Conservation (phyloP, 176 grass and related monocot species). For the Hyparrhenia diplandra region DNA sequence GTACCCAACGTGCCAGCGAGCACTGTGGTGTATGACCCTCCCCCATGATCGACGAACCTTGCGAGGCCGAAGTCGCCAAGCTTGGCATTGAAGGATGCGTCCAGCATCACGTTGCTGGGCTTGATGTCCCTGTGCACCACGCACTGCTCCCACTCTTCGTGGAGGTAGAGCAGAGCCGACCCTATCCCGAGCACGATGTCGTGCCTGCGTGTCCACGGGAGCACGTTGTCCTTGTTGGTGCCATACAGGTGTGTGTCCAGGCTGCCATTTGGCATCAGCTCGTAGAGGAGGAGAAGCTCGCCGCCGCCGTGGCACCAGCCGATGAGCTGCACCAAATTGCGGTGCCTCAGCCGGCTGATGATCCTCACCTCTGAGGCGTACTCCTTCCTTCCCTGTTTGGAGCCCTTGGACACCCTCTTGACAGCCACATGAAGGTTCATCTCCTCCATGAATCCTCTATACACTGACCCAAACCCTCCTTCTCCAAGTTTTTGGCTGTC, state of each 20-base stretch:
- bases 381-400: too few relatives aligned
- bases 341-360: too few relatives aligned
- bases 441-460: too few relatives aligned
- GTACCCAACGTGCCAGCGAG: too few relatives aligned
- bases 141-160: slow-evolving; percentile 40
- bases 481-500: too few relatives aligned
- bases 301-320: slow-evolving; percentile 63
- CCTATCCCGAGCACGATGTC: slow-evolving; percentile 7
- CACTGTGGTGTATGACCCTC: too few relatives aligned
- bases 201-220: neutral
- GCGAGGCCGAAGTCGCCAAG: slow-evolving; percentile 41
- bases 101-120: slow-evolving; percentile 39
- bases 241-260: slow-evolving; percentile 30
- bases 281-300: slow-evolving; percentile 41
- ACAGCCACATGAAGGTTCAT: too few relatives aligned
- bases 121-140: slow-evolving; percentile 37
- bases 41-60: slow-evolving; percentile 9
- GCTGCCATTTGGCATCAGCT: slow-evolving; percentile 52
- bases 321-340: neutral
- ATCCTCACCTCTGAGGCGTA: too few relatives aligned
- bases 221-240: too few relatives aligned
- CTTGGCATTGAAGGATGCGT: slow-evolving; percentile 21
- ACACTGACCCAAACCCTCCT: too few relatives aligned
- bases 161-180: neutral
- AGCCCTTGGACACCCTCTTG: too few relatives aligned